Base-by-base conservation (phyloP, 768 basidiomycete species). In the Rhizopogon vesiculosus region DNA sequence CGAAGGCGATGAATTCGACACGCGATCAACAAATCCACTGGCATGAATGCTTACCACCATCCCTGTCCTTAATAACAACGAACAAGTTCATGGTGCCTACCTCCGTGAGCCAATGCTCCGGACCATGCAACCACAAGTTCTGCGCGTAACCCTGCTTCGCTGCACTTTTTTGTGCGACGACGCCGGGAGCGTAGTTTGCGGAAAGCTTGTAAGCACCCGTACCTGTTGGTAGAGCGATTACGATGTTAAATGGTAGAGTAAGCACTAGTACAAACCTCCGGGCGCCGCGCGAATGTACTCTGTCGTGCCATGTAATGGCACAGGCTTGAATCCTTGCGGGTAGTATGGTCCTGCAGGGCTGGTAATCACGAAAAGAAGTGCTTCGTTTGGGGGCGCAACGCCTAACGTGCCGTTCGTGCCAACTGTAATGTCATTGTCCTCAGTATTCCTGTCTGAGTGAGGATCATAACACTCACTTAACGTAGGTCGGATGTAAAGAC, bases 41-140 rank as follows among this genome's bases (percentile, higher is more conserved):
- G 10, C 51, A 3, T 25, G 53, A 31, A 10, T 48, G 58, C 77
- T 56, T 51, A 85, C 87, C 74, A 46, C 89, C 89, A 63, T 89
- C 82, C 18, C 81, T 78, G 19, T 77, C 80, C 67, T 81, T 83
- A 71, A 94, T 84, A 3, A 86, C 90, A 43, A 87, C 83, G 58
- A 95, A 95, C 68, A 93, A 72, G 71, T 96, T 96, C 93, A 95
- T 95, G 1, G 92, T 93, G 42, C 93, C 93, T 42, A 93, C 92
- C 67, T 81, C 81, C 3, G 80, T 83, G 48, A 81, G 63, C 58
- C 75, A 66, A 59, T 80, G 75, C 50, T 80, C 76, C 2, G 75
- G 75, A 0, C 93, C 93, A 57, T 91, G 83, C 35, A 96, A 75
- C 93, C 93, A 96, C 9, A 96, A 77, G 68, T 93, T 95, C 65